Evolutionary conservation across 768 basidiomycete genomes (phyloP).

Genomic region (Leccinum barrowsii): DNA sequence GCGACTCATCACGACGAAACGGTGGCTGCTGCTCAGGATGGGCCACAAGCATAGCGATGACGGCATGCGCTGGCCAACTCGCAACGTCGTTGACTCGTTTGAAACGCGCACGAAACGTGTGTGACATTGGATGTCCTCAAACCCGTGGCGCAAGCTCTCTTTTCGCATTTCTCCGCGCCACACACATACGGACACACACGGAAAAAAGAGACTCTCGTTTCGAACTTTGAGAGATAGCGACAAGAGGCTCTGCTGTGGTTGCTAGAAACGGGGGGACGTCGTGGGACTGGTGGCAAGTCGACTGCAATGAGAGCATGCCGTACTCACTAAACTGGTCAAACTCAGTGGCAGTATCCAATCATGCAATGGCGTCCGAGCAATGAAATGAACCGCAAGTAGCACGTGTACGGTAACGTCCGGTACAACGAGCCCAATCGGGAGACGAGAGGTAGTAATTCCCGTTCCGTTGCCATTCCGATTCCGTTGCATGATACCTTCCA

Average conservation of each 20-base stretch:
- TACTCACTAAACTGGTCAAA: background rate
- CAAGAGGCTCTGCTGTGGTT: background rate
- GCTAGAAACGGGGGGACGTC: background rate
- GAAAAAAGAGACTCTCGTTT: background rate
- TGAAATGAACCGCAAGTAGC: background rate
- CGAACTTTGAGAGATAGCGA: background rate
- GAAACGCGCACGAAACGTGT: background rate
- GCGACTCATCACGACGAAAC: background rate
- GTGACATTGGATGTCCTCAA: background rate
- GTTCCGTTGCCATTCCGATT: background rate
- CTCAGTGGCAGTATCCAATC: background rate
- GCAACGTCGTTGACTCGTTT: background rate
- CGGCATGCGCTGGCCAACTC: background rate
- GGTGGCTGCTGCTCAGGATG: background rate
- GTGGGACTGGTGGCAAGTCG: background rate
- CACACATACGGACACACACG: background rate
- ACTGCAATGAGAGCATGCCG: background rate
- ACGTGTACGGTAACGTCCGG: background rate
- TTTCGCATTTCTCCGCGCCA: background rate
- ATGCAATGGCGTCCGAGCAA: background rate
- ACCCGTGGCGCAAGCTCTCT: background rate
- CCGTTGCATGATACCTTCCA: background rate
- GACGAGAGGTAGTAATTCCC: background rate
- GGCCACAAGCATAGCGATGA: background rate
- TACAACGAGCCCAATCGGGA: background rate